Conservation (phyloP, 805 yeast species). For the Diddensiella transvaalensis region DNA sequence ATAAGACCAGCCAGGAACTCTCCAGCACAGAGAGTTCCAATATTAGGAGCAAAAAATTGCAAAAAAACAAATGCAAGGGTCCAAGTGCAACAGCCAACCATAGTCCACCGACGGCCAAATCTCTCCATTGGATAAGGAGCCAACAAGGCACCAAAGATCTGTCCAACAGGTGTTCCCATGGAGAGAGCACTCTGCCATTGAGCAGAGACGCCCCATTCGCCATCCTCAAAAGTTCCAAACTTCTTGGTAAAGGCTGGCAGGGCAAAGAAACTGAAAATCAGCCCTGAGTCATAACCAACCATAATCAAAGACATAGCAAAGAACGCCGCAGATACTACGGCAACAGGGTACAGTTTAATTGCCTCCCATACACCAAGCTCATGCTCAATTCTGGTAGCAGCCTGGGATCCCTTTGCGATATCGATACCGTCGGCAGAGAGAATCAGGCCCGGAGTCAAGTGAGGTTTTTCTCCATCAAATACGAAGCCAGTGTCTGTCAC, state of each 20-base stretch:
- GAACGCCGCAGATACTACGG: constrained; percentile 47
- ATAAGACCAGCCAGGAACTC: constrained; percentile 40
- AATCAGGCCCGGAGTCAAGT: neutral
- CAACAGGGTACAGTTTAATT: constrained; percentile 41
- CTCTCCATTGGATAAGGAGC: constrained; percentile 8
- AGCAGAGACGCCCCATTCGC: constrained; percentile 31
- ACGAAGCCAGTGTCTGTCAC: neutral
- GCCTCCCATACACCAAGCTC: constrained; percentile 30
- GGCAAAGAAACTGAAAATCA: constrained; percentile 43
- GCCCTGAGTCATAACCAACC: constrained; percentile 45
- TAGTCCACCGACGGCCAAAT: constrained; percentile 9
- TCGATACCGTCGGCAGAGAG: neutral
- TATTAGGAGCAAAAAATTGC: constrained; percentile 46
- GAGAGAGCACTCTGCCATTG: constrained; percentile 42
- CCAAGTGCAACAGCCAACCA: constrained; percentile 30
- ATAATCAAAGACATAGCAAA: constrained; percentile 43
- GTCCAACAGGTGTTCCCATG: constrained; percentile 49
- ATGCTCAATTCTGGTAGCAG: constrained; percentile 2
- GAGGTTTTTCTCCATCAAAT: neutral
- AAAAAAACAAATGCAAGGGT: constrained; percentile 36
- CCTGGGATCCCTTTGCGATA: constrained; percentile 3
- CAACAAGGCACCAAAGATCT: constrained; percentile 34
- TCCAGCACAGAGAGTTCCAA: constrained; percentile 38
- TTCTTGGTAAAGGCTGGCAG: constrained; percentile 41
- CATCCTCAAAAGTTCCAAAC: constrained; percentile 35